Percentiles rank a stretch among this genome's conserved stretches.
phyloP scores from a whole-genome alignment of 2,329 filamentous ascomycete species.

The Apiospora arundinis region DNA sequence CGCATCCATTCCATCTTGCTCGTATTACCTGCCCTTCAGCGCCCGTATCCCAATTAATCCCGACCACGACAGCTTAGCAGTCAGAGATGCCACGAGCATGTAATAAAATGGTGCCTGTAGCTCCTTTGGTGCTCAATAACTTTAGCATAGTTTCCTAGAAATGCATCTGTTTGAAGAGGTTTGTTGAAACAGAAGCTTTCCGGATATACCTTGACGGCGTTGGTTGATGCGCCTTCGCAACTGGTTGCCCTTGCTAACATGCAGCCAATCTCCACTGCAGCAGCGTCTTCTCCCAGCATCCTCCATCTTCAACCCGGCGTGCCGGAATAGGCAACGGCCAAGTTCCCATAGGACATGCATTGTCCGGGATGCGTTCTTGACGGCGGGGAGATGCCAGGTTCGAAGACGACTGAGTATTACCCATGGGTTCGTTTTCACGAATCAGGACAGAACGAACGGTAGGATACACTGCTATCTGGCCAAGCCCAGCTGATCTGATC shows the following conservation, averaged over 20 bases:
- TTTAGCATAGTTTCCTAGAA: not conserved
- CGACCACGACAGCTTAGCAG: not conserved
- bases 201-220: not conserved
- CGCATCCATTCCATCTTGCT: not conserved
- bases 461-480: not conserved
- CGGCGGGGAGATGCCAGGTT: not conserved
- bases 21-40: not conserved
- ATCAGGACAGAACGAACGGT: not conserved
- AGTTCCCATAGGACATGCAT: not conserved
- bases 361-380: not conserved
- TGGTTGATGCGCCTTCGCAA: constrained; percentile 12
- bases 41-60: not conserved
- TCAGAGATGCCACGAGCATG: not conserved
- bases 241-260: constrained; percentile 2
- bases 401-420: not conserved
- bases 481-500: constrained; percentile 18
- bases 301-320: constrained; percentile 8
- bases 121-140: not conserved
- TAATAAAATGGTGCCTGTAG: not conserved
- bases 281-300: not conserved
- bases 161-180: not conserved
- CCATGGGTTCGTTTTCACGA: not conserved
- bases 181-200: not conserved
- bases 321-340: constrained; percentile 18
- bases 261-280: constrained; percentile 17